These are phyloP conservation scores for Claviceps sp. DNA, from an alignment of 2,329 filamentous ascomycete genomes.

Conservation along the genomic window DNA sequence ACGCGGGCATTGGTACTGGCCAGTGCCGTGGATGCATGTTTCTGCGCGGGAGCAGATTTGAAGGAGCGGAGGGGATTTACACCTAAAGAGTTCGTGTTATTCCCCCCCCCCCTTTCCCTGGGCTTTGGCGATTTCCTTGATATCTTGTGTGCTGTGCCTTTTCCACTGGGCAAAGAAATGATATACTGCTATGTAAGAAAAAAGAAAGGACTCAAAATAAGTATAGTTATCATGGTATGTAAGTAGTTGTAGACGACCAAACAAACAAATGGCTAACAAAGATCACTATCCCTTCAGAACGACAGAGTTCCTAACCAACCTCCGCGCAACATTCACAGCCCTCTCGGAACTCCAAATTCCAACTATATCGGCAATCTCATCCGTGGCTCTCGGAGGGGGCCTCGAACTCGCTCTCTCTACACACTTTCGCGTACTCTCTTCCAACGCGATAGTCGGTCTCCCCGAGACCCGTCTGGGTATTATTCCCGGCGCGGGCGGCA, in stretches of 20 bases:
- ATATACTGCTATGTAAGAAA: too few relatives aligned
- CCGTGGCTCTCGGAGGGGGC: slow-evolving; percentile 78
- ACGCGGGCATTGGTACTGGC: slow-evolving; percentile 76
- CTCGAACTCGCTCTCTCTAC: slow-evolving; percentile 86
- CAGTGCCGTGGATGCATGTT: slow-evolving; percentile 72
- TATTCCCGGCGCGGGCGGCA: slow-evolving; percentile 88
- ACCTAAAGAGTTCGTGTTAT: slow-evolving; percentile 52
- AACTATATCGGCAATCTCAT: slow-evolving; percentile 78
- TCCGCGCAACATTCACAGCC: slow-evolving; percentile 62
- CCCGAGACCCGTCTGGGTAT: slow-evolving; percentile 91
- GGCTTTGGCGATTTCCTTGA: too few relatives aligned
- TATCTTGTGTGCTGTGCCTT: too few relatives aligned
- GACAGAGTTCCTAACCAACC: slow-evolving; percentile 58
- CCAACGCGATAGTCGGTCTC: slow-evolving; percentile 64
- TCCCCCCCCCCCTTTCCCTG: too few relatives aligned
- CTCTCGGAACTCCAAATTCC: slow-evolving; percentile 71
- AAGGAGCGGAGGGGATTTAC: slow-evolving; percentile 75
- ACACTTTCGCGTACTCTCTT: slow-evolving; percentile 75
- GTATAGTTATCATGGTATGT: too few relatives aligned
- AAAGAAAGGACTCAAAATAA: too few relatives aligned
- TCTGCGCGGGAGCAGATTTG: slow-evolving; percentile 89
- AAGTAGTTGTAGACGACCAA: neutral
- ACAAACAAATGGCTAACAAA: neutral
- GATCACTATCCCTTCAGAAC: slow-evolving; percentile 41
- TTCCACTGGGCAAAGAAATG: too few relatives aligned